A percentile compares a stretch with the other conserved stretches of the same genome.
phyloP scores from a whole-genome alignment of 2,329 filamentous ascomycete genomes.

The Bipolaris cookei region DNA sequence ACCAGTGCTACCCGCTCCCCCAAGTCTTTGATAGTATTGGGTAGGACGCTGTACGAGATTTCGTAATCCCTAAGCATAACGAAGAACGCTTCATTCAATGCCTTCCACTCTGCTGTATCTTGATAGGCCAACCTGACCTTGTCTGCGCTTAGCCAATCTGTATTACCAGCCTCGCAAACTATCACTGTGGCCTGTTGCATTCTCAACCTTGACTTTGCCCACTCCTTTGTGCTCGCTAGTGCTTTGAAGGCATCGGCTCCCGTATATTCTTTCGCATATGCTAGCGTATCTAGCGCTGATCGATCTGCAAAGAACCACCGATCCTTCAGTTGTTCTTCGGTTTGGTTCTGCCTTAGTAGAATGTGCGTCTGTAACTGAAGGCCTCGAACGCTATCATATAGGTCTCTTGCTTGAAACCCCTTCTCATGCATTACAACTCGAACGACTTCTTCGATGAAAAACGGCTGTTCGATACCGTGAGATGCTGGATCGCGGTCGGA shows the following conservation, averaged over 20 bases:
- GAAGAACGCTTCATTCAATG: conserved; percentile 1
- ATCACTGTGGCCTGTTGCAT: conserved; percentile 4
- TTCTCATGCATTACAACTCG: conserved; percentile 4
- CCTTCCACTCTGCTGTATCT: neutral
- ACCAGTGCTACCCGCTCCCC: neutral
- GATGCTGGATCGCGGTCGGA: conserved; percentile 1
- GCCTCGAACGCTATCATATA: conserved; percentile 3
- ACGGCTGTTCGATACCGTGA: neutral
- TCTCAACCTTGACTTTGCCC: conserved; percentile 3
- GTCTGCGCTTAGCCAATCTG: neutral
- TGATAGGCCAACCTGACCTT: neutral
- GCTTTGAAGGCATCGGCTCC: neutral
- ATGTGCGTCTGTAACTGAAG: conserved; percentile 4
- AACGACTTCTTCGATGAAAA: conserved; percentile 3
- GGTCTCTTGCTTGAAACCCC: neutral
- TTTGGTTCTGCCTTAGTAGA: conserved; percentile 3
- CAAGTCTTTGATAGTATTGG: neutral
- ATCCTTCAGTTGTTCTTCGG: conserved; percentile 3
- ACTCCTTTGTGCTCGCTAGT: conserved; percentile 4
- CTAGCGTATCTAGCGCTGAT: conserved; percentile 4
- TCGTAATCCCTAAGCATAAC: neutral
- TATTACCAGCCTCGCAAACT: conserved; percentile 8
- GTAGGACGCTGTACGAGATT: conserved; percentile 1
- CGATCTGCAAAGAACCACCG: conserved; percentile 7
- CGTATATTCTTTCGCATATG: conserved; percentile 5